Conservation (phyloP, 148 eudicot species). For the Spergularia bocconei region DNA sequence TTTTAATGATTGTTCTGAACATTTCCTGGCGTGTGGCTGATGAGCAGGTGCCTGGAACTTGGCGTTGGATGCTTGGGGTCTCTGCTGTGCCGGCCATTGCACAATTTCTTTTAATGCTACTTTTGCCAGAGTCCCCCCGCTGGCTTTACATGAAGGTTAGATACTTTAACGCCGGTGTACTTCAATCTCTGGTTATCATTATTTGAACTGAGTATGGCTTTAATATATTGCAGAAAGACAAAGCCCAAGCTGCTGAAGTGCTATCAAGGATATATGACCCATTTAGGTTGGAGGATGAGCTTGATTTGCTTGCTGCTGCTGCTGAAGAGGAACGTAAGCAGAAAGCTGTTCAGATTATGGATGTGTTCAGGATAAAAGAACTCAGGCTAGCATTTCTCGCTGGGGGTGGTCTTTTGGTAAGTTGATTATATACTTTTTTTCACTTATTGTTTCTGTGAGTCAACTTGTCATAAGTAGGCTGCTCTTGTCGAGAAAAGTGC, state of each 20-base stretch:
- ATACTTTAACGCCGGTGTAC: not conserved
- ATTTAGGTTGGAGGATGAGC: constrained; percentile 69
- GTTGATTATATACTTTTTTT: not conserved
- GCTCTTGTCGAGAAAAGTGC: not conserved
- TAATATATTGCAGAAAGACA: constrained; percentile 55
- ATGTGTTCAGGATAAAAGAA: constrained; percentile 69
- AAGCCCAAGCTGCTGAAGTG: constrained; percentile 65
- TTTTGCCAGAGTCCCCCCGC: constrained; percentile 91
- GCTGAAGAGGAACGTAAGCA: constrained; percentile 67
- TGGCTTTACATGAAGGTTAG: constrained; percentile 92
- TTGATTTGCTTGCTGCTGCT: constrained; percentile 66
- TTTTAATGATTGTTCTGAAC: not conserved
- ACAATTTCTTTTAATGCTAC: constrained; percentile 77
- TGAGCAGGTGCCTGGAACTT: constrained; percentile 87
- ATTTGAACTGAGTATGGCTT: not conserved
- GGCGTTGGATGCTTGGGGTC: constrained; percentile 99
- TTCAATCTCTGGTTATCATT: no score
- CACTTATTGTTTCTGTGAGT: not conserved
- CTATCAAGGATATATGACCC: constrained; percentile 92
- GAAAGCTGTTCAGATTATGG: constrained; percentile 43
- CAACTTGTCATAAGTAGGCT: not conserved
- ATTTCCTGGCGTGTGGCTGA: not conserved
- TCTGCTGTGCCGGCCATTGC: constrained; percentile 80
- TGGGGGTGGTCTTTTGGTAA: constrained; percentile 96
- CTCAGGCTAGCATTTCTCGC: constrained; percentile 88